These are phyloP conservation scores for Teratosphaeria pseudoeucalypti DNA, from an alignment of 2,329 filamentous ascomycete genomes.

Conservation along the genomic window DNA sequence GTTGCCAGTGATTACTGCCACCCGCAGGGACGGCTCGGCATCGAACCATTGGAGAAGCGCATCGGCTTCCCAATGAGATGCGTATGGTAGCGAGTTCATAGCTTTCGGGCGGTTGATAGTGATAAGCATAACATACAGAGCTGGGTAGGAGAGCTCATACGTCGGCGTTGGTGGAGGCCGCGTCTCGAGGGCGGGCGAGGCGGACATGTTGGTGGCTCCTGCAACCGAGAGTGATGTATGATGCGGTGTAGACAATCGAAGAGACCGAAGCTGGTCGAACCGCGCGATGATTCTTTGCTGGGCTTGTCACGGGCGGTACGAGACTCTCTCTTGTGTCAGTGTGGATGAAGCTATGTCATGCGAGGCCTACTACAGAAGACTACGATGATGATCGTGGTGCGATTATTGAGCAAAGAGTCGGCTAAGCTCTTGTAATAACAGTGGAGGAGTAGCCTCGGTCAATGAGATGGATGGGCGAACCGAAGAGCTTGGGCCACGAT, in stretches of 20 bases:
- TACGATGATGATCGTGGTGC: not conserved
- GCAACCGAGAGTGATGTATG: not conserved
- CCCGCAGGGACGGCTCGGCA: constrained; percentile 20
- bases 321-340: not conserved
- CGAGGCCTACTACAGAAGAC: not conserved
- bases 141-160: constrained; percentile 20
- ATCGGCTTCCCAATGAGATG: constrained; percentile 23
- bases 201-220: not conserved
- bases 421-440: not conserved
- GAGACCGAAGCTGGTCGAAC: not conserved
- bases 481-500: not conserved
- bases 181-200: not conserved
- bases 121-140: constrained; percentile 23
- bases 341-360: not conserved
- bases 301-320: not conserved
- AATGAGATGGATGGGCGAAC: not conserved
- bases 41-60: constrained; percentile 25
- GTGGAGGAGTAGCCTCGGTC: not conserved
- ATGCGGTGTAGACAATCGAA: not conserved
- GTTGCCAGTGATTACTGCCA: constrained; percentile 26
- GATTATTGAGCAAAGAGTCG: not conserved
- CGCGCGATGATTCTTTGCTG: not conserved
- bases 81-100: constrained; percentile 26
- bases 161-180: not conserved
- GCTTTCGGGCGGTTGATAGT: constrained; percentile 26